phyloP scores from a whole-genome alignment of 139 green algal genomes.

The Parachlorella kessleri region DNA sequence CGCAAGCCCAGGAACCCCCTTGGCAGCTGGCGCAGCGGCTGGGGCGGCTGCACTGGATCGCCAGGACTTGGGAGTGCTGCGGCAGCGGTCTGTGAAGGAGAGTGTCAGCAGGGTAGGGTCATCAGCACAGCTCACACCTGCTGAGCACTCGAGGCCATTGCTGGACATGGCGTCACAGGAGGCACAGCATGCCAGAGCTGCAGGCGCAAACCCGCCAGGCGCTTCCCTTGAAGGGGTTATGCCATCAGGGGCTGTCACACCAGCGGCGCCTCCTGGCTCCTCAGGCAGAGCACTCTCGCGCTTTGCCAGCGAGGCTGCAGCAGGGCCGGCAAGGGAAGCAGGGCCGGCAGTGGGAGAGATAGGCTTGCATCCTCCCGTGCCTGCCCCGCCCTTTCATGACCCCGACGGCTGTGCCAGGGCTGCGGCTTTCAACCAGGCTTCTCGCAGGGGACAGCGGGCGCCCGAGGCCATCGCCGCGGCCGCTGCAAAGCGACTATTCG shows the following conservation, averaged over 20 bases:
- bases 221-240: too few relatives aligned
- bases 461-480: slow-evolving; percentile 63
- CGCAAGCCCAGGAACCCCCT: too few relatives aligned
- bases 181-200: too few relatives aligned
- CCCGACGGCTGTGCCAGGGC: slow-evolving; percentile 18
- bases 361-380: too few relatives aligned
- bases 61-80: not conserved
- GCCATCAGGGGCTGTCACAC: too few relatives aligned
- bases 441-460: slow-evolving; percentile 48
- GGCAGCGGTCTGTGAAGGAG: too few relatives aligned
- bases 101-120: too few relatives aligned
- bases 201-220: too few relatives aligned
- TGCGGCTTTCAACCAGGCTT: slow-evolving; percentile 39
- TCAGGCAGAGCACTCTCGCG: not conserved
- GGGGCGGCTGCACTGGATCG: not conserved
- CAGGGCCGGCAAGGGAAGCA: not conserved
- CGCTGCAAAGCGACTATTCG: slow-evolving; percentile 60
- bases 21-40: too few relatives aligned
- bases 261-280: not conserved
- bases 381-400: not conserved
- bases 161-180: too few relatives aligned
- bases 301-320: not conserved
- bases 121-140: too few relatives aligned
- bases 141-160: too few relatives aligned
- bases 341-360: not conserved